These are phyloP conservation scores for Yamadazyma epiphylla DNA, from an alignment of 1,139 yeast genomes.

Conservation along the genomic window DNA sequence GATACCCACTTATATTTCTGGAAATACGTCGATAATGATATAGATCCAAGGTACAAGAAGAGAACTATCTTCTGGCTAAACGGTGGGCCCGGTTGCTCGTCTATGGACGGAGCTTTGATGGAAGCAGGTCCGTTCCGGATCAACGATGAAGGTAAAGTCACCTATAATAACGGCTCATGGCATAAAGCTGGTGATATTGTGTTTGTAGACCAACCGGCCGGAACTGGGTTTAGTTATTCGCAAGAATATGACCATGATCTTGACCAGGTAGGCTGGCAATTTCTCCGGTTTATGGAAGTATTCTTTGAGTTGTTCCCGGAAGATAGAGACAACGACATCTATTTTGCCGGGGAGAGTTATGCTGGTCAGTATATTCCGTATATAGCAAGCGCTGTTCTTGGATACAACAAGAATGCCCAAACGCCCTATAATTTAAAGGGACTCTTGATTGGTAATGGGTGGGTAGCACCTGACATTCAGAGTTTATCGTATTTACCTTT, in stretches of 20 bases:
- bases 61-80: constrained; percentile 80
- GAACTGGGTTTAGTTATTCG: constrained; percentile 82
- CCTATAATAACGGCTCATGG: constrained; percentile 79
- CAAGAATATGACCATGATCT: constrained; percentile 57
- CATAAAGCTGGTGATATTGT: constrained; percentile 72
- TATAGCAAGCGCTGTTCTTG: constrained; percentile 61
- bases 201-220: constrained; percentile 92
- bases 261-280: constrained; percentile 54
- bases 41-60: constrained; percentile 26
- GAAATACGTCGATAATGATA: constrained; percentile 49
- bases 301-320: constrained; percentile 76
- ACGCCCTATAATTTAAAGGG: constrained; percentile 52
- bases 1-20: constrained; percentile 76
- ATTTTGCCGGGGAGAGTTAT: constrained; percentile 90
- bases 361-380: constrained; percentile 98
- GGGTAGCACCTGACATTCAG: constrained; percentile 90
- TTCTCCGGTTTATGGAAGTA: constrained; percentile 60
- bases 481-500: constrained; percentile 79
- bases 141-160: constrained; percentile 37
- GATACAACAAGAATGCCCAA: constrained; percentile 35
- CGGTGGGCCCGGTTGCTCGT: constrained; percentile 98
- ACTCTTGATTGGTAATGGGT: constrained; percentile 87
- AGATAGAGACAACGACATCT: constrained; percentile 59
- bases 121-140: constrained; percentile 89
- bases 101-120: constrained; percentile 95